Percentiles rank a stretch among this genome's conserved stretches.
These are phyloP conservation scores for Phaeophleospora eucalypticola DNA, from an alignment of 2,329 filamentous ascomycete genomes.

Conservation along the genomic window DNA sequence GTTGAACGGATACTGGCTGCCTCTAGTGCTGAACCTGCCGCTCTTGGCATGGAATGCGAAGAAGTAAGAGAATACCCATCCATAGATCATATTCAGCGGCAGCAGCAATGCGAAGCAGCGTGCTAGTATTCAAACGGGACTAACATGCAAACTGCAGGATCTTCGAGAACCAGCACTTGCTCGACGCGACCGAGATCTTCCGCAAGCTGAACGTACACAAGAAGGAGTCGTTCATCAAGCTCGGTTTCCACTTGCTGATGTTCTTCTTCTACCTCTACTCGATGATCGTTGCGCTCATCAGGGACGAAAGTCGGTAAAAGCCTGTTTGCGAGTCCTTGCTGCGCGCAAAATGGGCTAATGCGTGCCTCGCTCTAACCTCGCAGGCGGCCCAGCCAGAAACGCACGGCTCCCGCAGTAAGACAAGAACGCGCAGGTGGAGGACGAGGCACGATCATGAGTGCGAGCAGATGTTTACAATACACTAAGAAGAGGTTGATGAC, in stretches of 20 bases:
- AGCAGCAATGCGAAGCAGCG: too few species aligned
- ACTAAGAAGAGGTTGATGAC: neutral
- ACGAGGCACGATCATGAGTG: neutral
- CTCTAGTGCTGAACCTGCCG: conserved; percentile 85
- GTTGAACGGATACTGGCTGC: conserved; percentile 98
- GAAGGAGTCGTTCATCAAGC: conserved; percentile 99
- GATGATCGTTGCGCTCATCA: conserved; percentile 77
- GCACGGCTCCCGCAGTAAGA: conserved; percentile 9
- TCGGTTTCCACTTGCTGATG: conserved; percentile 97
- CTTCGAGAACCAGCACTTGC: conserved; percentile 89
- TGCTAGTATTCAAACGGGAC: too few species aligned
- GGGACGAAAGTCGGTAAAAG: conserved; percentile 62
- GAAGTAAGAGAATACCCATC: conserved; percentile 67
- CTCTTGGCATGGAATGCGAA: conserved; percentile 91
- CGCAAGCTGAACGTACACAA: conserved; percentile 98
- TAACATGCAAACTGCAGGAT: conserved; percentile 61
- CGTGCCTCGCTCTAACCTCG: neutral
- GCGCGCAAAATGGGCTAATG: conserved; percentile 5
- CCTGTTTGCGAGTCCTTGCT: conserved; percentile 5
- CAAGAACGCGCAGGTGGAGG: neutral
- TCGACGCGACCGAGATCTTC: conserved; percentile 99
- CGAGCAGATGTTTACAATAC: too few species aligned
- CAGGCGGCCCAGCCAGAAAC: conserved; percentile 9
- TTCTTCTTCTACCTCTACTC: conserved; percentile 95
- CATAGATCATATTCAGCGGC: too few species aligned